Evolutionary conservation across 2,329 filamentous ascomycete genomes (phyloP), one percentile per base, ranked within the genome.

Genomic region (Podosphaera leucotricha): DNA sequence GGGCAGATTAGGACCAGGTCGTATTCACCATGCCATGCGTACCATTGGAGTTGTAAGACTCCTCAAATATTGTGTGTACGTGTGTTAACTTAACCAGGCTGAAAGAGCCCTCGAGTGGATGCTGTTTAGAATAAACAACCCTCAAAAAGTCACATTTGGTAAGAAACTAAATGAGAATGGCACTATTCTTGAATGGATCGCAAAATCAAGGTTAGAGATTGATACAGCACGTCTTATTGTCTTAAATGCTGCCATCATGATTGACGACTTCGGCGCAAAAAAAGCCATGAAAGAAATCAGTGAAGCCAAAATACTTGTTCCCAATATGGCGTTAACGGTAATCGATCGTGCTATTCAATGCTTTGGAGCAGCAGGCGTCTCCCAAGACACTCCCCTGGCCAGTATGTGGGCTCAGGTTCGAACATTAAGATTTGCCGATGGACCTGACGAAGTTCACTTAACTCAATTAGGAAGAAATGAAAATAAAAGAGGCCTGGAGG

Each of bases 21-120:
- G 90, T 46, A 95, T 98, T 59, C 90, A 98, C 66, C 90, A 98
- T 65, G 84, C 85, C 47, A 98, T 98, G 90, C 77, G 90, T 51
- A 78, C 76, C 48, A 90, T 98, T 58, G 90, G 90, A 44, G 80
- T 84, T 43, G 75, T 75, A 64, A 60, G 68, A 64, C 43, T 19
- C 15, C 35, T 35, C n/a, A 38, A 38, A 38, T 38, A 13, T 38
- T n/a, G 24, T n/a, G 24, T 11, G 6, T 11, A 28, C 11, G 6
- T 28, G 24, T 11, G 21, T 45, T 24, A 28, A 57, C 37, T 36
- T n/a, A 30, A 22, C 3, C 30, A 75, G 67, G 78, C 90, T 16
- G 90, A 98, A 63, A 75, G 77, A 52, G 90, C 86, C 0, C 72
- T 98, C 20, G 87, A 95, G 57, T 93, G 82, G 80, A 80, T 95